phyloP scores from a whole-genome alignment of 148 eudicot genomes.

The Rhododendron simsii region DNA sequence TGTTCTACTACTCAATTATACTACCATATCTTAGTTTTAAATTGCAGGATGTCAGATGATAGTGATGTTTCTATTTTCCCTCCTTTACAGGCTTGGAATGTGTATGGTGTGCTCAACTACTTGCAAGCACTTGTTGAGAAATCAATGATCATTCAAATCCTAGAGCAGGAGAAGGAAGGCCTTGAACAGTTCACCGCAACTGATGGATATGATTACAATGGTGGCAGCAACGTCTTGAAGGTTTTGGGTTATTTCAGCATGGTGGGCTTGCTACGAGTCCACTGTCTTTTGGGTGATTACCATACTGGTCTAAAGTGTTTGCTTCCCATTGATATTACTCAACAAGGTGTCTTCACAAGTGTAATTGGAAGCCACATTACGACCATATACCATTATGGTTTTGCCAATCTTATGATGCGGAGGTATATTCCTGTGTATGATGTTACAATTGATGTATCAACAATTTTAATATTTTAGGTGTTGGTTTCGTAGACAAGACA shows the following conservation, averaged over 20 bases:
- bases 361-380: constrained; percentile 96
- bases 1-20: background rate
- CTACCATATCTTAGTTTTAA: background rate
- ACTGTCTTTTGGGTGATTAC: constrained; percentile 91
- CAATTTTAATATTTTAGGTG: background rate
- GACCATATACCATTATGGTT: constrained; percentile 94
- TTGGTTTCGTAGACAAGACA: background rate
- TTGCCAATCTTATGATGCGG: constrained; percentile 93
- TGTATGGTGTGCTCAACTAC: constrained; percentile 91
- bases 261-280: constrained; percentile 92
- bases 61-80: background rate
- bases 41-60: background rate
- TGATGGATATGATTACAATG: constrained; percentile 92
- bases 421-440: constrained; percentile 42
- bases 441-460: background rate
- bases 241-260: constrained; percentile 98
- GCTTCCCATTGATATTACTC: constrained; percentile 85
- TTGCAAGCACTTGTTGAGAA: constrained; percentile 97
- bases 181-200: constrained; percentile 86
- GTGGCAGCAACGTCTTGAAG: constrained; percentile 95
- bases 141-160: constrained; percentile 67
- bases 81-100: constrained; percentile 86
- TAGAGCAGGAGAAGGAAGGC: constrained; percentile 92
- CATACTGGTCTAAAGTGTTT: constrained; percentile 95
- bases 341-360: constrained; percentile 89